These are phyloP conservation scores for Corchorus capsularis DNA, from an alignment of 345 rosid species.

Conservation along the genomic window DNA sequence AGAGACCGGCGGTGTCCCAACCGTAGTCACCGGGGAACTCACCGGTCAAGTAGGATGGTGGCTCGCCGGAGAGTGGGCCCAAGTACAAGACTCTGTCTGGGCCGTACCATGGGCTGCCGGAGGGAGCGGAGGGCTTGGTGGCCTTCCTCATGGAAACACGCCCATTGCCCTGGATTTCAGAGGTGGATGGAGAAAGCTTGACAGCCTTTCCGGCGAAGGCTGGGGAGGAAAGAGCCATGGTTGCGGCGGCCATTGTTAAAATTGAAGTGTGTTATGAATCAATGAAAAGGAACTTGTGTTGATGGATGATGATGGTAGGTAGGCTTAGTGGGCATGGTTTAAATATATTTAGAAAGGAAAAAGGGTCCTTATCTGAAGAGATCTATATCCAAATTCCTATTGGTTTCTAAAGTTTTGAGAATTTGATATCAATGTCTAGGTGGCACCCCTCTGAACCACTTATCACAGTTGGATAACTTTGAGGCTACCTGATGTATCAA, in stretches of 20 bases:
- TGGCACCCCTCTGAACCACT: slow-evolving; percentile 31
- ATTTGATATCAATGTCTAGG: slow-evolving; percentile 14
- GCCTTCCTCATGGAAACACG: slow-evolving; percentile 58
- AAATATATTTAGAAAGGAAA: slow-evolving; percentile 29
- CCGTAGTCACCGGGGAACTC: slow-evolving; percentile 80
- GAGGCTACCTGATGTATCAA: neutral
- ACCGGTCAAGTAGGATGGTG: slow-evolving; percentile 77
- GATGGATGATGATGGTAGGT: neutral
- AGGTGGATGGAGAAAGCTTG: slow-evolving; percentile 40
- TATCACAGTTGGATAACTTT: neutral
- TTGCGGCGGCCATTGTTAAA: slow-evolving; percentile 46
- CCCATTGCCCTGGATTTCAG: slow-evolving; percentile 36
- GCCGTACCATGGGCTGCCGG: slow-evolving; percentile 73
- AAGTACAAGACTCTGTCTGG: slow-evolving; percentile 78
- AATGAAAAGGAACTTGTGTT: neutral
- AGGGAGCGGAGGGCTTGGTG: slow-evolving; percentile 24
- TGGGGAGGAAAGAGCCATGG: slow-evolving; percentile 61
- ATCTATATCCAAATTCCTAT: slow-evolving; percentile 33
- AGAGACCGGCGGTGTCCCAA: slow-evolving; percentile 84
- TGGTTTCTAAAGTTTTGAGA: slow-evolving; percentile 21
- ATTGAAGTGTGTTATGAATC: neutral
- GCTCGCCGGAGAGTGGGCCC: slow-evolving; percentile 79
- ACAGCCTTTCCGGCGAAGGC: slow-evolving; percentile 55
- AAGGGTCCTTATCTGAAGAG: slow-evolving; percentile 35
- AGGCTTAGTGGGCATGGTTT: slow-evolving; percentile 19